Base-by-base conservation (phyloP, 169 alveolate genomes). In the Plasmodium billcollinsi region DNA sequence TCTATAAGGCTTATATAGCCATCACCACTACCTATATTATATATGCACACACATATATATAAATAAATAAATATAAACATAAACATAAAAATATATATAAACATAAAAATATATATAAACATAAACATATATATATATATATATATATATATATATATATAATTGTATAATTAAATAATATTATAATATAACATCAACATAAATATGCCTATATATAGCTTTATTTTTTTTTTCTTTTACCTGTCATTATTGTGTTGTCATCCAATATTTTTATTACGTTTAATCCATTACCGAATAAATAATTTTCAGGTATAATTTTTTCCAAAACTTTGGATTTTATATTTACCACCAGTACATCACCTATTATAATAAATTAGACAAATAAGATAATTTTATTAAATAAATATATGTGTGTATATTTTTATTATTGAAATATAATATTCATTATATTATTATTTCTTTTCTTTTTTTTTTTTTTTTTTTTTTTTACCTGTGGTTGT, bases 241-340 rank as follows among this genome's bases (percentile, higher is more conserved):
- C 91, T 45, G 91, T 83, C 62, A 83, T 52, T 39, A 83, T 69
- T 4, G 91, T 83, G 21, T 67, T 45, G 58, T 83, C 91, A 26
- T 47, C 76, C 43, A 83, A 39, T 20, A 58, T 69, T 49, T 83
- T 83, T 29, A 83, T 75, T 33, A 83, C 91, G 29, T 83, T 83
- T 52, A 83, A 69, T 45, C 91, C 91, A 66, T 83, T 83, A 61
- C 91, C 56, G 73, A 83, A 83, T n/a, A 83, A 52, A 49, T 83
- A 83, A 56, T 39, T 50, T 66, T 83, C 91, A 3, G 91, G 91
- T 15, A 83, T 58, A 3, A 83, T 83, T 62, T 69, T 83, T 73
- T 83, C 91, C 47, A 83, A 66, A 5, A 83, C 83, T 63, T 69
- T 83, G 14, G 83, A 67, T 26, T 83, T 83, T 45, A 83, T 83